These are phyloP conservation scores for Boletellus ananas DNA, from an alignment of 768 basidiomycete species.

Conservation along the genomic window DNA sequence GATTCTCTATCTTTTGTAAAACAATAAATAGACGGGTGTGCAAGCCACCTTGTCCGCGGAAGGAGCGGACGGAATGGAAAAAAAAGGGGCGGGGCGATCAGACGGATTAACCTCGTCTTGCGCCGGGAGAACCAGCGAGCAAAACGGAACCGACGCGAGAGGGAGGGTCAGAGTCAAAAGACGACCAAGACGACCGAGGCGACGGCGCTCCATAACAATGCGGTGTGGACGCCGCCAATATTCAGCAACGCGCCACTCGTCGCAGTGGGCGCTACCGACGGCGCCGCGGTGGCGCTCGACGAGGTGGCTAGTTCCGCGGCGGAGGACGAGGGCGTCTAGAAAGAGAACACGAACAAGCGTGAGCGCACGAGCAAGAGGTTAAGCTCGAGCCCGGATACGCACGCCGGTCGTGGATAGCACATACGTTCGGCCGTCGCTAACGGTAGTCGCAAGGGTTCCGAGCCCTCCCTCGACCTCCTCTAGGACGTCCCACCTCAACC, in stretches of 20 bases:
- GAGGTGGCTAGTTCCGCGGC: neutral
- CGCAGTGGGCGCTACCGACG: neutral
- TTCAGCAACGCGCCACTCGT: constrained; percentile 13
- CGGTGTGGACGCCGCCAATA: constrained; percentile 3
- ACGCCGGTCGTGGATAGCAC: neutral
- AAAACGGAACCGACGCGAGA: neutral
- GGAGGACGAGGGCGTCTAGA: neutral
- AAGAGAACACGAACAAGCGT: neutral
- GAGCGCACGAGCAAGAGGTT: neutral
- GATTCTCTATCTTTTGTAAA: too few species aligned
- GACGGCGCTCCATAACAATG: neutral
- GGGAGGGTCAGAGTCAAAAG: neutral
- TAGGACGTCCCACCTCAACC: constrained; percentile 4
- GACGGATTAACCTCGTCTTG: neutral
- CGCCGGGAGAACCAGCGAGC: neutral
- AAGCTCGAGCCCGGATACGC: neutral
- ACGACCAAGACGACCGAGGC: neutral
- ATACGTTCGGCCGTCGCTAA: too few species aligned
- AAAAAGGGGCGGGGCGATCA: neutral
- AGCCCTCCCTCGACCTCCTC: too few species aligned
- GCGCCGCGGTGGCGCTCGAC: neutral
- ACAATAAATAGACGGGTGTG: too few species aligned
- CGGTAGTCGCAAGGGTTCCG: neutral
- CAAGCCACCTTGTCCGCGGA: too few species aligned
- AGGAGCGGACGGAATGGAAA: neutral